Evolutionary conservation across 495 filamentous ascomycete species (phyloP), one percentile per base, ranked within the genome.

Genomic region (Aspergillus leporis): DNA sequence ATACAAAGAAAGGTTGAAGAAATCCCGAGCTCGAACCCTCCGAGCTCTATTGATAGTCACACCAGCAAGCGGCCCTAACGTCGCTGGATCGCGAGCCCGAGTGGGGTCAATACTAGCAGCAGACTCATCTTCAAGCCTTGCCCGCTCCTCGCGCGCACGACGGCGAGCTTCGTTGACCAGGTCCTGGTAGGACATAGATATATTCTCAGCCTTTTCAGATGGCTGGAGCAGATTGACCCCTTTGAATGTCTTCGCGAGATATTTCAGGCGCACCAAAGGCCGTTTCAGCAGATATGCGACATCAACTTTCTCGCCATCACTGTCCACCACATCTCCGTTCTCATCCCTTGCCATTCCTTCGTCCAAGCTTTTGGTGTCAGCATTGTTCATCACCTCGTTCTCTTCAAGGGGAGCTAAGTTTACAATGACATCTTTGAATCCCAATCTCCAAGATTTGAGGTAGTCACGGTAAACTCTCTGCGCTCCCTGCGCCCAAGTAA

Each of bases 381-480:
- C 81, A 72, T 74, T 84, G 66, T 60, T 73, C 13, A 63, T 59
- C 12, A 63, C 68, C 38, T 75, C 70, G 7, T 70, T 77, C 53
- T 84, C 85, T 40, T 81, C 79, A 18, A 82, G 82, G 9, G 92
- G 89, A 10, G 91, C 92, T 25, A 99, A 82, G 65, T 94, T 97
- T 64, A 99, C 90, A 55, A 98, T 89, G 21, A 98, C 87, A 72
- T 95, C 93, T 64, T 96, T 89, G 73, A 99, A 99, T 4, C 94
- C 94, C 55, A 97, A 82, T 49, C 93, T 82, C 94, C 94, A 99
- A 38, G 90, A 87, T 58, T 85, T 85, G 22, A 99, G 80, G 69
- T 98, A 99, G 61, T 94, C 88, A 38, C 85, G 80, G 70, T 99
- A 99, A 12, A 93, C 78, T 61, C 84, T 83, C 55, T 89, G 82